phyloP scores from a whole-genome alignment of 2,329 filamentous ascomycete genomes.

The Periconia sp. region DNA sequence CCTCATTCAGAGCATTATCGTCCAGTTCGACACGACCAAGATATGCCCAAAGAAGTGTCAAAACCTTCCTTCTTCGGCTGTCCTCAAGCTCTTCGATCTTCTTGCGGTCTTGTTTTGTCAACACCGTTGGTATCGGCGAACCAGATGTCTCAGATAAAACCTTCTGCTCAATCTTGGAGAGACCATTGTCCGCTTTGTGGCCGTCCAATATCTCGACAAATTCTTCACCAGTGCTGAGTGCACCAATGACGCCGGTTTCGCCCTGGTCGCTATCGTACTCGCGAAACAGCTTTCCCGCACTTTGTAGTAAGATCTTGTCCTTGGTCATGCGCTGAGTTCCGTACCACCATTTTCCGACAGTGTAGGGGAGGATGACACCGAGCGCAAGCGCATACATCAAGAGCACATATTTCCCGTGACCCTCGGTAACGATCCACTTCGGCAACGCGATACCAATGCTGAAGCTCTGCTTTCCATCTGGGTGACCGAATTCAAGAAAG shows the following conservation, averaged over 20 bases:
- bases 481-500: constrained; percentile 92
- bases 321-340: constrained; percentile 90
- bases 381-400: constrained; percentile 86
- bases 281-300: constrained; percentile 90
- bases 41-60: constrained; percentile 93
- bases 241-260: constrained; percentile 75
- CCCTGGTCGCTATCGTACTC: constrained; percentile 86
- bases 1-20: constrained; percentile 72
- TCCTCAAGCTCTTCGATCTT: constrained; percentile 80
- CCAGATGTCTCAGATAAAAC: constrained; percentile 65
- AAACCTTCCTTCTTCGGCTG: constrained; percentile 77
- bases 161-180: constrained; percentile 81
- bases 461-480: constrained; percentile 96
- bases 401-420: constrained; percentile 93
- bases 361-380: constrained; percentile 86
- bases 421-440: constrained; percentile 87
- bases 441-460: constrained; percentile 97
- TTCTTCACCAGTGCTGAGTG: constrained; percentile 83
- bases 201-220: constrained; percentile 76
- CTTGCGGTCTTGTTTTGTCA: constrained; percentile 73
- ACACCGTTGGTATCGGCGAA: constrained; percentile 56
- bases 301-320: constrained; percentile 90
- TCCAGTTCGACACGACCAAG: constrained; percentile 84
- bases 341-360: constrained; percentile 98
- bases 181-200: constrained; percentile 75